These are phyloP conservation scores for Paracorniculantispora psalliotae DNA, from an alignment of 2,329 filamentous ascomycete species.

Conservation along the genomic window DNA sequence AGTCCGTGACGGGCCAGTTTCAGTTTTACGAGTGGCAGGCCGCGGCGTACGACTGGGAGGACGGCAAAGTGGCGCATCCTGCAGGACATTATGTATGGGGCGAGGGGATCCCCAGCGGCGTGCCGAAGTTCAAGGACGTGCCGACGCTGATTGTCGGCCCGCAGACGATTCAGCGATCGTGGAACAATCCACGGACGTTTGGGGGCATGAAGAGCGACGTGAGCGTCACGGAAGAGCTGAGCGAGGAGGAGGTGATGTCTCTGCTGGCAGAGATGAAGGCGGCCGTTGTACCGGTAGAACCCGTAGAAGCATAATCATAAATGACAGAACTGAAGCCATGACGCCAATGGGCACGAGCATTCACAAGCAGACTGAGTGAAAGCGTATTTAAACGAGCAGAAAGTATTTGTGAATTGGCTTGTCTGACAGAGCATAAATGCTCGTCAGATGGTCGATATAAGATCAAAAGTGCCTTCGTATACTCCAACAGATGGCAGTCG, in stretches of 20 bases:
- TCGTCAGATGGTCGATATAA: conserved; percentile 3
- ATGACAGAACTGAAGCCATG: not conserved
- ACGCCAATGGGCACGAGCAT: not conserved
- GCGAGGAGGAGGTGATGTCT: not conserved
- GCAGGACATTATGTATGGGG: not conserved
- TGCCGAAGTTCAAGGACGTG: not conserved
- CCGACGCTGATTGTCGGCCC: conserved; percentile 10
- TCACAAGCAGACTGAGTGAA: not conserved
- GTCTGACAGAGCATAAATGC: not conserved
- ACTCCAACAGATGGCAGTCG: not conserved
- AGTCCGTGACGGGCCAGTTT: conserved; percentile 2
- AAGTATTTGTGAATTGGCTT: conserved; percentile 1
- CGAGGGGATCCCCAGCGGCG: not conserved
- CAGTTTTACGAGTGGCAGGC: conserved; percentile 11
- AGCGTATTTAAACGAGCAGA: not conserved
- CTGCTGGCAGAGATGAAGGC: conserved; percentile 12
- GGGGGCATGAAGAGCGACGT: not conserved
- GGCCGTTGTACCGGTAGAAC: not conserved
- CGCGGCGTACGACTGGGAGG: conserved; percentile 1
- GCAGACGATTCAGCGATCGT: conserved; percentile 1
- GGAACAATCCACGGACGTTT: conserved; percentile 7
- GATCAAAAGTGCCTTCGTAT: not conserved
- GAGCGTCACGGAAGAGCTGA: not conserved
- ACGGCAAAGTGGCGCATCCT: not conserved
- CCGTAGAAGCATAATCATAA: not conserved